Conservation (phyloP, 768 basidiomycete genomes). For the Nevesoporus exiguus region DNA sequence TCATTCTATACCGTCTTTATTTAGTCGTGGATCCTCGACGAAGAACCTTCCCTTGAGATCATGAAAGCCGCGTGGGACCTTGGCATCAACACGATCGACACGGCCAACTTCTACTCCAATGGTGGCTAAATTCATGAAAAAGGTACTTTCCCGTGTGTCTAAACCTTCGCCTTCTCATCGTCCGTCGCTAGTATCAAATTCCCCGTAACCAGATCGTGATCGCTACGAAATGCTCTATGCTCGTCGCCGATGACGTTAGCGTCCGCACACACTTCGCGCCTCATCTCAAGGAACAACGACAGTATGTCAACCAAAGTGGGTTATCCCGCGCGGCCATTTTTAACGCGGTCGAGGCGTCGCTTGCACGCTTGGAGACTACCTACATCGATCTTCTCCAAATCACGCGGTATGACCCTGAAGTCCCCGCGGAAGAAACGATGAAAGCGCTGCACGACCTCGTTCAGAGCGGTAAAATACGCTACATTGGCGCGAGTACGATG, state of each 20-base stretch:
- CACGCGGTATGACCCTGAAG: constrained; percentile 38
- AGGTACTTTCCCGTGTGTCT: too few species aligned
- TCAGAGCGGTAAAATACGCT: constrained; percentile 47
- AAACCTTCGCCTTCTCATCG: constrained; percentile 30
- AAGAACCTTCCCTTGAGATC: constrained; percentile 32
- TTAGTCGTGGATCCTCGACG: constrained; percentile 25
- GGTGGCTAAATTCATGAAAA: too few species aligned
- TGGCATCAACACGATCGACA: constrained; percentile 40
- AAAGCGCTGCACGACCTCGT: constrained; percentile 50
- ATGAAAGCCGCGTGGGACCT: constrained; percentile 39
- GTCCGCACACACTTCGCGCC: not conserved
- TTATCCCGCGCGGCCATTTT: constrained; percentile 37
- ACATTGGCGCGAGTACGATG: constrained; percentile 48
- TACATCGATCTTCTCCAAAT: constrained; percentile 43
- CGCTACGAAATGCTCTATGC: constrained; percentile 26
- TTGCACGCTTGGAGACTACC: constrained; percentile 33
- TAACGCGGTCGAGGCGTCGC: constrained; percentile 33
- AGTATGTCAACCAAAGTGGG: constrained; percentile 31
- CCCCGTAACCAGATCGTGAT: constrained; percentile 33
- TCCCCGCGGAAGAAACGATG: constrained; percentile 46
- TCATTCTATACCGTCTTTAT: not conserved
- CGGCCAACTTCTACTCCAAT: constrained; percentile 35
- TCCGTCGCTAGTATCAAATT: constrained; percentile 24
- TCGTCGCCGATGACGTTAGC: constrained; percentile 11
- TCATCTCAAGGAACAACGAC: not conserved